Evolutionary conservation across 441 rosid species (phyloP).

Genomic region (Adansonia gregorii): DNA sequence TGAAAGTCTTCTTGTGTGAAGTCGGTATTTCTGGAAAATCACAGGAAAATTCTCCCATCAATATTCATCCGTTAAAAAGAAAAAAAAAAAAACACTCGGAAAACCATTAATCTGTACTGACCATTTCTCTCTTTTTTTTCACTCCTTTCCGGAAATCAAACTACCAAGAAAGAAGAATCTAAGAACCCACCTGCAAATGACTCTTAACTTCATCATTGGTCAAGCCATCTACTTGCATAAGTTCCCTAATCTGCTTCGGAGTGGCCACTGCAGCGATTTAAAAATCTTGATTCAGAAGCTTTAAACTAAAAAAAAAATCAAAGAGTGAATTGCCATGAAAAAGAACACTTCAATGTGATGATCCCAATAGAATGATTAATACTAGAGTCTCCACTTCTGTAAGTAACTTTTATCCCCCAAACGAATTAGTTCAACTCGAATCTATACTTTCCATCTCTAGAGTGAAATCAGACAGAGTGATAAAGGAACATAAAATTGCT

Average conservation of each 20-base stretch:
- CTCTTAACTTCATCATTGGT: conserved; percentile 99
- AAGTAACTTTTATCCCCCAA: not conserved
- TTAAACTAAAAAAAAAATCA: not conserved
- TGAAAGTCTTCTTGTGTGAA: conserved; percentile 65
- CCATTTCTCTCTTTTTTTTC: conserved; percentile 11
- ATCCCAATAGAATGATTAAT: conserved; percentile 22
- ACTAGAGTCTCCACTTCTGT: not conserved
- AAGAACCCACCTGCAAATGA: conserved; percentile 80
- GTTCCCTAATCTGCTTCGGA: conserved; percentile 95
- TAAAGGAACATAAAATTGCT: not conserved
- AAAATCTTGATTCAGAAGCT: conserved; percentile 28
- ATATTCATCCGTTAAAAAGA: not conserved
- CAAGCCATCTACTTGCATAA: conserved; percentile 93
- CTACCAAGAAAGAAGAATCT: not conserved
- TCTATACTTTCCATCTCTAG: not conserved
- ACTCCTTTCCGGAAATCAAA: conserved; percentile 22
- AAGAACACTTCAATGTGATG: not conserved
- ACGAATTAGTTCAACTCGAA: not conserved
- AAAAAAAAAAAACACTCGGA: not conserved
- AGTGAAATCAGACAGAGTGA: not conserved
- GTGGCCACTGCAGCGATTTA: conserved; percentile 70
- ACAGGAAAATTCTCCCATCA: conserved; percentile 25
- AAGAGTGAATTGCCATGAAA: conserved; percentile 9
- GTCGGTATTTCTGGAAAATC: conserved; percentile 77
- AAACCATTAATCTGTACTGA: not conserved